These are phyloP conservation scores for Monosiga brevicollis DNA, from an alignment of 78 protist species.

Conservation along the genomic window DNA sequence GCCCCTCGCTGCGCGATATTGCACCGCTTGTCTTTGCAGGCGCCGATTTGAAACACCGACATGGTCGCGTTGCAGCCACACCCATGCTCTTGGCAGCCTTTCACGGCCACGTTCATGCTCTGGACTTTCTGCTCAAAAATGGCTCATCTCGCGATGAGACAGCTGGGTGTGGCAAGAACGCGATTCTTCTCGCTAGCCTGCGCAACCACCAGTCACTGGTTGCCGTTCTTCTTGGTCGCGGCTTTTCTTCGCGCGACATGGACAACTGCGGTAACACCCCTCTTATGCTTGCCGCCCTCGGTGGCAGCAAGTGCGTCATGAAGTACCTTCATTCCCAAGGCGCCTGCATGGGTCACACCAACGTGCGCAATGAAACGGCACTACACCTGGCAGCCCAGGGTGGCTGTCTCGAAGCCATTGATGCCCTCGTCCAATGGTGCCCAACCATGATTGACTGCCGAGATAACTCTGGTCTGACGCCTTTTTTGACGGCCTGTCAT, in stretches of 20 bases:
- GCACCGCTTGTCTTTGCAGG: neutral
- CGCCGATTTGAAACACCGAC: neutral
- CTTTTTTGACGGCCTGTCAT: neutral
- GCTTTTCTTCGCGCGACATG: neutral
- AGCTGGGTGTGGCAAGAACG: neutral
- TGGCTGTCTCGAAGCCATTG: neutral
- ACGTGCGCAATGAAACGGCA: neutral
- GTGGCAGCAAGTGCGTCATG: neutral
- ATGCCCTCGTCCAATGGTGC: neutral
- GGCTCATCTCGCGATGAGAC: neutral
- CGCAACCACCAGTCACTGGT: neutral
- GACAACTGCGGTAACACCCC: neutral
- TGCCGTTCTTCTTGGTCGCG: neutral
- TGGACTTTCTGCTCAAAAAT: neutral
- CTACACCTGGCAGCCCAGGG: neutral
- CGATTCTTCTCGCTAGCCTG: neutral
- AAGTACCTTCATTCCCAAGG: neutral
- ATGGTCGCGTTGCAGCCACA: neutral
- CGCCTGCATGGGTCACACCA: neutral
- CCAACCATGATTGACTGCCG: neutral
- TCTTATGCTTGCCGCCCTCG: neutral
- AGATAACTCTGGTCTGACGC: neutral
- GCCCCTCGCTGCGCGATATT: neutral
- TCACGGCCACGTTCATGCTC: neutral
- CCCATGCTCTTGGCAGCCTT: neutral